Evolutionary conservation across 495 filamentous ascomycete genomes (phyloP).

Genomic region (Entonaema liquescens): DNA sequence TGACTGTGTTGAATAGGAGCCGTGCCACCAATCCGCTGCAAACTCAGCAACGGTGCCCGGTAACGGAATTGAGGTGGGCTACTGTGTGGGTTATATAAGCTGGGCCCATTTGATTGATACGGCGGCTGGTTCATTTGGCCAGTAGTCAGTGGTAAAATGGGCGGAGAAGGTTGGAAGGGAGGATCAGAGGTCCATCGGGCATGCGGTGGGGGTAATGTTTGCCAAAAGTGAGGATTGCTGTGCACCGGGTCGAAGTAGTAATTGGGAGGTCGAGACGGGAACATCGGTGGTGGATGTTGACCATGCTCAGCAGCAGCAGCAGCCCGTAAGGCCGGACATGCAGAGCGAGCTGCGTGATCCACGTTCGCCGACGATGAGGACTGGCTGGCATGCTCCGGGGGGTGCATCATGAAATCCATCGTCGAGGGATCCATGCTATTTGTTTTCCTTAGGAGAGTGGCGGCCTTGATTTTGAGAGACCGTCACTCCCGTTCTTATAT

Average conservation of each 20-base stretch:
- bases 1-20: conserved; percentile 39
- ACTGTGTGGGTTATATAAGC: conserved; percentile 18
- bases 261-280: conserved; percentile 20
- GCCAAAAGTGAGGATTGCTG: conserved; percentile 18
- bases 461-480: conserved; percentile 25
- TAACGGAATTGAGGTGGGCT: conserved; percentile 4
- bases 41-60: conserved; percentile 26
- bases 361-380: conserved; percentile 26
- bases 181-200: conserved; percentile 18
- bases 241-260: conserved; percentile 35
- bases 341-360: conserved; percentile 31
- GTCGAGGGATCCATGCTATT: conserved; percentile 39
- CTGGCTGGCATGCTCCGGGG: conserved; percentile 21
- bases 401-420: conserved; percentile 40
- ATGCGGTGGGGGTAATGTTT: conserved; percentile 26
- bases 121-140: conserved; percentile 27
- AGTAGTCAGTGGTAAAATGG: conserved; percentile 13
- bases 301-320: conserved; percentile 31
- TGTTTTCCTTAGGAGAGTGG: conserved; percentile 20
- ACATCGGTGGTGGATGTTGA: conserved; percentile 24
- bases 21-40: conserved; percentile 38
- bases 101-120: conserved; percentile 12
- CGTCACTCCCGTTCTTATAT: conserved; percentile 32
- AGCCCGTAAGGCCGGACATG: conserved; percentile 41
- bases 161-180: conserved; percentile 12